Percentiles rank a stretch among this genome's conserved stretches.
Conservation (phyloP, 257 asterid species). For the Gynochthodes officinalis region DNA sequence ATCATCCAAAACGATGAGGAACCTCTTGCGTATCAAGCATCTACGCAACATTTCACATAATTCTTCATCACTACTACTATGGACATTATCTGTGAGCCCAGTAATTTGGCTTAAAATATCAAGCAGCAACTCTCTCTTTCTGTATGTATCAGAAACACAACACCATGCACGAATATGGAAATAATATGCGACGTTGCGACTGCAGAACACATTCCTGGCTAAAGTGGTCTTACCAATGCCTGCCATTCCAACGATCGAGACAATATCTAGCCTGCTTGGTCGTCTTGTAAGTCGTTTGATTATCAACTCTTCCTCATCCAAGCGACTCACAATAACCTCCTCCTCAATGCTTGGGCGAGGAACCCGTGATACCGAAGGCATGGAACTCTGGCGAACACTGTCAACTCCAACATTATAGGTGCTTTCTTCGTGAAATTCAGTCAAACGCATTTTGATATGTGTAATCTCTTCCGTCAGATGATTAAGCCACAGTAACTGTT, state of each 20-base stretch:
- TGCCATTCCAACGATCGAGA: too few species aligned
- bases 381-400: neutral
- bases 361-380: too few species aligned
- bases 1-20: constrained; percentile 12
- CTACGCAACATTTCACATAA: neutral
- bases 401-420: neutral
- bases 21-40: neutral
- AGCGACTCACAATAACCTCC: too few species aligned
- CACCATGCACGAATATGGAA: neutral
- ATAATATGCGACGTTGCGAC: too few species aligned
- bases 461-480: constrained; percentile 8
- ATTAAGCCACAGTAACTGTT: constrained; percentile 9
- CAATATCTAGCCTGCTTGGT: too few species aligned
- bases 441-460: neutral
- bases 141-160: constrained; percentile 5
- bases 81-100: neutral
- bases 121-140: too few species aligned
- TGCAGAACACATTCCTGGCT: too few species aligned
- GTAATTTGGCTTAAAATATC: neutral
- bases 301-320: too few species aligned
- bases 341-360: too few species aligned
- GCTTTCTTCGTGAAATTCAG: neutral
- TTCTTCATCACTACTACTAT: neutral
- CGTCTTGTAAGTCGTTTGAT: too few species aligned
- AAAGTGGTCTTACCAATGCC: too few species aligned